These are phyloP conservation scores for Brasilioporus rufonigricans DNA, from an alignment of 768 basidiomycete species.

Conservation along the genomic window DNA sequence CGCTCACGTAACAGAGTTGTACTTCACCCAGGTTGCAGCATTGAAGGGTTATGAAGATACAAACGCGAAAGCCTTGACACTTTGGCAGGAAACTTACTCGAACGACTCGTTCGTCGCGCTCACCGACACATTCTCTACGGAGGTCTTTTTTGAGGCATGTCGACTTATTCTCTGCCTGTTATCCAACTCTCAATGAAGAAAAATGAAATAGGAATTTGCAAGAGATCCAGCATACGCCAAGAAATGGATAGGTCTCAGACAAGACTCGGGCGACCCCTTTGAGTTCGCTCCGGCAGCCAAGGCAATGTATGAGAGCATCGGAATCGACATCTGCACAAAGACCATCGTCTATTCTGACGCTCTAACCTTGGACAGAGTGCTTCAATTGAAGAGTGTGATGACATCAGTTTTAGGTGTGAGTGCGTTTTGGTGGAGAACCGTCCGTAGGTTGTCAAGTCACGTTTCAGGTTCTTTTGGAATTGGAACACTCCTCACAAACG, in stretches of 20 bases:
- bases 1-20: not conserved
- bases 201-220: slow-evolving; percentile 50
- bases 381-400: slow-evolving; percentile 49
- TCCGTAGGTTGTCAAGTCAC: not conserved
- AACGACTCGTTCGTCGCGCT: slow-evolving; percentile 68
- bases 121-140: slow-evolving; percentile 93
- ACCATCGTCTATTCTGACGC: slow-evolving; percentile 83
- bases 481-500: slow-evolving; percentile 90
- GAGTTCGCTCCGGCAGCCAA: slow-evolving; percentile 75
- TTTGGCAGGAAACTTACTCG: slow-evolving; percentile 82
- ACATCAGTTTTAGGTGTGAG: too few species aligned
- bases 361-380: slow-evolving; percentile 66
- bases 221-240: slow-evolving; percentile 55
- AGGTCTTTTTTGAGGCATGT: slow-evolving; percentile 75
- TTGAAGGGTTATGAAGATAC: slow-evolving; percentile 77
- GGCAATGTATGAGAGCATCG: slow-evolving; percentile 66
- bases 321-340: slow-evolving; percentile 64
- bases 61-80: slow-evolving; percentile 69
- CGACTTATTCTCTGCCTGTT: not conserved
- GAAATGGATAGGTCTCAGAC: slow-evolving; percentile 81
- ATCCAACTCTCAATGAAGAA: not conserved
- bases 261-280: slow-evolving; percentile 92
- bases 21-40: slow-evolving; percentile 64
- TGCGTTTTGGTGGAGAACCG: too few species aligned
- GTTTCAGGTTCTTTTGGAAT: slow-evolving; percentile 83